A percentile compares a stretch with the other conserved stretches of the same genome.
Evolutionary conservation across 176 grass and related monocot species (phyloP).

Genomic region (Alopecurus myosuroides): DNA sequence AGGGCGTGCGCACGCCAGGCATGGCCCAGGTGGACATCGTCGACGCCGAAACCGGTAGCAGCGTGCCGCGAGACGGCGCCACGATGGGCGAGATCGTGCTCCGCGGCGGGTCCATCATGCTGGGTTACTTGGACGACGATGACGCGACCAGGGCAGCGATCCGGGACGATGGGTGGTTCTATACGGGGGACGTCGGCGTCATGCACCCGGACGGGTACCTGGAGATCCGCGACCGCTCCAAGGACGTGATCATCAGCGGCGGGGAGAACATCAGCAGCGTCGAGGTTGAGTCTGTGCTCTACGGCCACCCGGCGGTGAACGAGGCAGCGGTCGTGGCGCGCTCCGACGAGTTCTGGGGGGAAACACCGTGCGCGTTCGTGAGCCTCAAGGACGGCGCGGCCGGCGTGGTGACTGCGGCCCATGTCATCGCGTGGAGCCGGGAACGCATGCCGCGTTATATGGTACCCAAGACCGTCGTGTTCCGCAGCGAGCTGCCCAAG

Average conservation of each 20-base stretch:
- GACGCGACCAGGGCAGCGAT: slow-evolving; percentile 40
- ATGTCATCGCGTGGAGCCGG: slow-evolving; percentile 63
- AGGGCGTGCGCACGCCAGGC: slow-evolving; percentile 52
- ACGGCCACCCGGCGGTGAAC: slow-evolving; percentile 65
- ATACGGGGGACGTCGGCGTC: slow-evolving; percentile 75
- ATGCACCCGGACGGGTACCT: slow-evolving; percentile 80
- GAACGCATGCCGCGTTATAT: slow-evolving; percentile 77
- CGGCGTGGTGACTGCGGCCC: slow-evolving; percentile 26
- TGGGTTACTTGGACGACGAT: slow-evolving; percentile 61
- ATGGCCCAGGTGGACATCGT: slow-evolving; percentile 46
- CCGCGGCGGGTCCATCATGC: slow-evolving; percentile 56
- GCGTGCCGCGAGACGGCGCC: slow-evolving; percentile 48
- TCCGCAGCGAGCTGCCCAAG: slow-evolving; percentile 62
- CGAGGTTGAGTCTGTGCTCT: slow-evolving; percentile 77
- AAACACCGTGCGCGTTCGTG: slow-evolving; percentile 87
- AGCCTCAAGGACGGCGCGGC: slow-evolving; percentile 42
- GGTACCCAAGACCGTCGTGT: slow-evolving; percentile 74
- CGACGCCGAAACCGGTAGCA: slow-evolving; percentile 35
- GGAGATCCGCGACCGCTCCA: slow-evolving; percentile 82
- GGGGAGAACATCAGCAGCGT: slow-evolving; percentile 96
- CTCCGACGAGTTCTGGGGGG: slow-evolving; percentile 73
- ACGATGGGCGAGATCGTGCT: slow-evolving; percentile 71
- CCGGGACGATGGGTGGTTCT: slow-evolving; percentile 58
- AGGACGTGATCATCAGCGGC: slow-evolving; percentile 92
- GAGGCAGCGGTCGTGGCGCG: slow-evolving; percentile 72